phyloP scores from a whole-genome alignment of 2,329 filamentous ascomycete genomes.

The Raffaelea albimanens region DNA sequence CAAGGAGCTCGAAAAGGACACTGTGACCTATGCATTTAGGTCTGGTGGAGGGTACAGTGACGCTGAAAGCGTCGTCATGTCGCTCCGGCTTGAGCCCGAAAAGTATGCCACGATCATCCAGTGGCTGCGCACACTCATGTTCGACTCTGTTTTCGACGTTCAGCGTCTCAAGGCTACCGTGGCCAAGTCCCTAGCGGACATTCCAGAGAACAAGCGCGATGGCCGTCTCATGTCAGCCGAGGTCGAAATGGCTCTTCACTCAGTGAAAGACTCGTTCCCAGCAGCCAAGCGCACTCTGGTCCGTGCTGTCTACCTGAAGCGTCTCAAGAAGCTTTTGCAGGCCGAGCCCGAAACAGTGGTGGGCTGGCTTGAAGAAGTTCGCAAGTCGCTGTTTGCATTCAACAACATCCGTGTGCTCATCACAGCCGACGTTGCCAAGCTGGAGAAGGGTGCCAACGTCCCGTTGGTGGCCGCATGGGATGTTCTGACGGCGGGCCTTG shows the following conservation, averaged over 20 bases:
- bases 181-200: slow-evolving; percentile 78
- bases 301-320: slow-evolving; percentile 77
- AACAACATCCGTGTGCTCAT: slow-evolving; percentile 81
- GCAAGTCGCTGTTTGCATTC: slow-evolving; percentile 67
- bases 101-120: slow-evolving; percentile 76
- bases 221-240: slow-evolving; percentile 59
- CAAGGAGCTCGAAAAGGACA: slow-evolving; percentile 82
- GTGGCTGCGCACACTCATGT: slow-evolving; percentile 81
- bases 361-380: slow-evolving; percentile 66
- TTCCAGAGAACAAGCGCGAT: slow-evolving; percentile 84
- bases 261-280: slow-evolving; percentile 64
- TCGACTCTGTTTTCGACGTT: slow-evolving; percentile 79
- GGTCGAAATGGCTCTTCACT: slow-evolving; percentile 69
- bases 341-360: slow-evolving; percentile 69
- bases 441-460: slow-evolving; percentile 47
- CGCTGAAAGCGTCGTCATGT: slow-evolving; percentile 69
- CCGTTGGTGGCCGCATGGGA: slow-evolving; percentile 64
- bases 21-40: slow-evolving; percentile 70
- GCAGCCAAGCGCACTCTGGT: slow-evolving; percentile 76
- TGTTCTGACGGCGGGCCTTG: slow-evolving; percentile 43
- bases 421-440: slow-evolving; percentile 66
- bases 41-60: slow-evolving; percentile 62
- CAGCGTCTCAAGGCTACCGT: slow-evolving; percentile 53
- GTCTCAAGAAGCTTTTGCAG: slow-evolving; percentile 70
- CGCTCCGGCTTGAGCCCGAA: slow-evolving; percentile 77